Conservation (phyloP, 192 early-diverging fungal genomes). For the Coemansia sp. region DNA sequence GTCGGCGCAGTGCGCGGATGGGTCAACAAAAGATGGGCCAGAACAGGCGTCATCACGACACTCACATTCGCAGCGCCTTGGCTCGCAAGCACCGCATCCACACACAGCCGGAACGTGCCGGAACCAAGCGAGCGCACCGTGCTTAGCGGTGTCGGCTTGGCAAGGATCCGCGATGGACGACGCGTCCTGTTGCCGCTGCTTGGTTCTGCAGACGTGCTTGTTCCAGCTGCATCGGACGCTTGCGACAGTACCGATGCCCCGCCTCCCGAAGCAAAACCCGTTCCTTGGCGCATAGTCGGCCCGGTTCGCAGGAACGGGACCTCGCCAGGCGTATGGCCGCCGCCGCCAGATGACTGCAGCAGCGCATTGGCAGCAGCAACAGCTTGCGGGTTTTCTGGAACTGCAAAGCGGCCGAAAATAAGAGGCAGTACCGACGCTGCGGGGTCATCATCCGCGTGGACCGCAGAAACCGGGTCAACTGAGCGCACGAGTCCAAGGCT, state of each 20-base stretch:
- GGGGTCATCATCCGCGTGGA: slow-evolving; percentile 24
- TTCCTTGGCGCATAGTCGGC: not conserved
- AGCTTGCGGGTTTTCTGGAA: slow-evolving; percentile 35
- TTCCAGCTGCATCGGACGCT: not conserved
- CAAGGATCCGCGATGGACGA: slow-evolving; percentile 34
- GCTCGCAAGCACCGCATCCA: slow-evolving; percentile 4
- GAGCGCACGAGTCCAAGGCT: slow-evolving; percentile 40
- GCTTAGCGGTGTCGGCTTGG: slow-evolving; percentile 36
- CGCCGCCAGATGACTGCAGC: slow-evolving; percentile 27
- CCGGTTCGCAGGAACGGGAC: slow-evolving; percentile 20
- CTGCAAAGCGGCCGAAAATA: slow-evolving; percentile 47
- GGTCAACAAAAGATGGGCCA: slow-evolving; percentile 36
- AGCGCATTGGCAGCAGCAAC: slow-evolving; percentile 39
- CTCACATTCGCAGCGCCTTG: slow-evolving; percentile 15
- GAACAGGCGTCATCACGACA: slow-evolving; percentile 36
- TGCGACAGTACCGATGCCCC: not conserved
- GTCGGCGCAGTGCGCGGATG: slow-evolving; percentile 21
- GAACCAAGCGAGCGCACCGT: slow-evolving; percentile 14
- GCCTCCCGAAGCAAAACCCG: not conserved
- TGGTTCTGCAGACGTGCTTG: not conserved
- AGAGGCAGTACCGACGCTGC: slow-evolving; percentile 36
- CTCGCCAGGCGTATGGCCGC: slow-evolving; percentile 20
- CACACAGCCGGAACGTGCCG: slow-evolving; percentile 27
- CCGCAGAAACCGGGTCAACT: slow-evolving; percentile 32
- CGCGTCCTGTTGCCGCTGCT: not conserved